Base-by-base conservation (phyloP, 2,329 filamentous ascomycete genomes). In the Colletotrichum lini region DNA sequence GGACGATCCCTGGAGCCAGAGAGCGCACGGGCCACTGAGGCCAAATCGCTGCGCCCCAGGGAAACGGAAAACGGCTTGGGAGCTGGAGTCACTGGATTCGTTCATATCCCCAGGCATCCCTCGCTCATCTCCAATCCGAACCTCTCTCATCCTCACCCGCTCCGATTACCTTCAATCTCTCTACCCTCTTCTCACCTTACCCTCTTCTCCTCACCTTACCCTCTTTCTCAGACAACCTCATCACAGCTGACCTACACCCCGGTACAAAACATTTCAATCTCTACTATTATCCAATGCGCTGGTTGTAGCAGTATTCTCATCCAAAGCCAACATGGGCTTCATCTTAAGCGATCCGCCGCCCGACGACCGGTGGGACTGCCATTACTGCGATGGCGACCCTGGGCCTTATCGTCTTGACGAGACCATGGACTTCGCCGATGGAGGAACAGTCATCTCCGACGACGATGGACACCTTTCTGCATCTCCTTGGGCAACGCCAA, bases 61-160 rank as follows among this genome's bases (percentile, higher is more conserved):
- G 30, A 23, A 53, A 50, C 52, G 50, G 30, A 23, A 53, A 58
- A 62, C 64, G 57, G 64, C 45, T n/a, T 21, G 53, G 52, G 44
- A 45, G 68, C 53, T 47, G 49, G 45, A 49, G 68, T 71, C 58
- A 71, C 69, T 59, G 59, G 47, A 60, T 53, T 35, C 35, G 45
- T 72, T 72, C 69, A 72, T 64, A 72, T 68, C 65, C 65, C 69
- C 69, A 72, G 69, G 69, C 69, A 72, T 64, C 69, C 69, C 69
- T 72, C 69, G 65, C 65, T 58, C 52, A 56, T 26, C 59, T 60
- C 58, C 26, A 26, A 12, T 18, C 16, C 12, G 47, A 53, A 21
- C 44, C 59, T 63, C 57, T 69, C 56, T 42, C 47, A 26, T 69
- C 69, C 47, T 69, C 58, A 69, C 30, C 69, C 68, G 53, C 68